Evolutionary conservation across 1,284 basidiomycete genomes (phyloP).

Genomic region (Cryptococcus jaspeensis): DNA sequence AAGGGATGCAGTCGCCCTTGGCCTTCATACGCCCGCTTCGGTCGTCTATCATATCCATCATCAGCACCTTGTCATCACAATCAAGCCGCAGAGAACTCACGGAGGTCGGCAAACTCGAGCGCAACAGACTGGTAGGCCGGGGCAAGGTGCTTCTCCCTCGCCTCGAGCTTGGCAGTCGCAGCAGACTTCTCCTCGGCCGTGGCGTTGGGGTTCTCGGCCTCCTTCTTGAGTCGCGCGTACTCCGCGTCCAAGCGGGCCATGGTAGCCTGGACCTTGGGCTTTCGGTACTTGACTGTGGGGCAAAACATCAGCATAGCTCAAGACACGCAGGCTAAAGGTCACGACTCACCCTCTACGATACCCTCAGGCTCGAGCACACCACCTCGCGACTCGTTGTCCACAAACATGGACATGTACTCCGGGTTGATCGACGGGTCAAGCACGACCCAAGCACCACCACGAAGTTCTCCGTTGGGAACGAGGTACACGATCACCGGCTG

Average conservation of each 20-base stretch:
- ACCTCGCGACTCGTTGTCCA: constrained; percentile 90
- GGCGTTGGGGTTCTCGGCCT: constrained; percentile 70
- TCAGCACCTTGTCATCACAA: constrained; percentile 9
- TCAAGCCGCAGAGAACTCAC: constrained; percentile 62
- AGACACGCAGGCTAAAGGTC: not conserved
- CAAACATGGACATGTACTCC: constrained; percentile 99
- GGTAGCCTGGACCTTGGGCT: constrained; percentile 81
- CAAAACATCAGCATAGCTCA: not conserved
- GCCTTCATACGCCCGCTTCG: constrained; percentile 96
- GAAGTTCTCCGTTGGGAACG: constrained; percentile 96
- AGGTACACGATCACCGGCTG: constrained; percentile 99
- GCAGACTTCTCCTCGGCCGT: constrained; percentile 70
- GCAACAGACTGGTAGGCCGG: constrained; percentile 94
- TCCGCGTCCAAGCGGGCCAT: constrained; percentile 92
- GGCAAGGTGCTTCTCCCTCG: constrained; percentile 77
- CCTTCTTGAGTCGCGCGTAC: constrained; percentile 78
- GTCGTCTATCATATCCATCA: constrained; percentile 54
- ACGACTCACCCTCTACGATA: constrained; percentile 66
- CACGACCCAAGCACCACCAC: constrained; percentile 99
- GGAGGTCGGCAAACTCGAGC: constrained; percentile 91
- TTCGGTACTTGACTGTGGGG: constrained; percentile 63
- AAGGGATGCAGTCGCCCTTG: constrained; percentile 83
- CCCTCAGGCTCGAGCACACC: constrained; percentile 98
- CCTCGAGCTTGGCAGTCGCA: constrained; percentile 66
- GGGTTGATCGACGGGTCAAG: constrained; percentile 95